Evolutionary conservation across 2,329 filamentous ascomycete species (phyloP), one percentile per base, ranked within the genome.

Genomic region (Colletotrichum truncatum): DNA sequence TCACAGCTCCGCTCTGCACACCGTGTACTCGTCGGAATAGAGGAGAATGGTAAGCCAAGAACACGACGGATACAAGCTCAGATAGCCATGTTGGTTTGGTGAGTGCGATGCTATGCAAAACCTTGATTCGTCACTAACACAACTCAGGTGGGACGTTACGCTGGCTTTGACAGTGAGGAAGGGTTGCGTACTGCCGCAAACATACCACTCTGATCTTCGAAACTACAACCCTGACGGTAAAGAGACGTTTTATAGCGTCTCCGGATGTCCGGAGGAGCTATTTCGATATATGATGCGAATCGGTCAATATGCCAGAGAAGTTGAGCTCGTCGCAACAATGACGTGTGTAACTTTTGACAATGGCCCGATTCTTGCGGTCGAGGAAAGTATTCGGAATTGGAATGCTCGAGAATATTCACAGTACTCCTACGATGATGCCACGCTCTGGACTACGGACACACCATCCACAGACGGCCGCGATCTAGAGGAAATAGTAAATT

Each of bases 121-220:
- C 23, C 10, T 6, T 18, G 6, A 54, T 53, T 4, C 12, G 46
- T 57, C 28, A 58, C 52, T 41, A 41, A 41, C 23, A 21, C 38
- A 41, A n/a, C 9, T 41, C 30, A 69, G 75, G 75, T 76, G 70
- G 71, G 76, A 78, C 38, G 73, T 74, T 18, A 76, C 74, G 0
- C 67, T 77, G 1, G 75, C 76, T 4, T 57, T 78, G 5, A 73
- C 75, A 8, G 74, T 72, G 11, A 71, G 76, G 4, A 68, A 72
- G 23, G 70, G 70, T 6, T 70, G 70, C n/a, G 67, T 74, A 1
- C 59, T 78, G 3, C 64, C 70, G 30, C 53, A 69, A 52, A 23
- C 62, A 23, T 53, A 23, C 28, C 30, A 64, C 26, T 12, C 55
- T 73, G 30, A 30, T 11, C 23, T 34, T 3, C 63, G 67, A 11